phyloP scores from a whole-genome alignment of 2,329 filamentous ascomycete species.

The Harringtonia lauricola region DNA sequence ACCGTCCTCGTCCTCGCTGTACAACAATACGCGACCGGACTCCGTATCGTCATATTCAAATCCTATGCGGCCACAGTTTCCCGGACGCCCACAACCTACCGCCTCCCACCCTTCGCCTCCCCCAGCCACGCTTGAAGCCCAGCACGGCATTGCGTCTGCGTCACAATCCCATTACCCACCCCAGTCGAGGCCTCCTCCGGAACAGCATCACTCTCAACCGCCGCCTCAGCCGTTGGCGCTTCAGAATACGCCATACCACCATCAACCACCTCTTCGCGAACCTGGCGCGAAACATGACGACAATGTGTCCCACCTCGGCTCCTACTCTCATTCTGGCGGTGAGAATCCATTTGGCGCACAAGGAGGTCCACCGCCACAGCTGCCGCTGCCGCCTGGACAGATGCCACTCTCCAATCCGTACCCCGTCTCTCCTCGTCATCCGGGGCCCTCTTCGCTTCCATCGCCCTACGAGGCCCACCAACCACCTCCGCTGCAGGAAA shows the following conservation, averaged over 20 bases:
- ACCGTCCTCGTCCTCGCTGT: slow-evolving; percentile 17
- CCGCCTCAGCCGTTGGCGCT: slow-evolving; percentile 17
- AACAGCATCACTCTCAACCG: neutral
- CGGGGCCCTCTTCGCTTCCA: slow-evolving; percentile 27
- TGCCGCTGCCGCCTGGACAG: slow-evolving; percentile 30
- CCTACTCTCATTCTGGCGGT: neutral
- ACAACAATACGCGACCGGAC: slow-evolving; percentile 26
- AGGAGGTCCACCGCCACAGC: slow-evolving; percentile 15
- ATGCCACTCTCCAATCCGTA: slow-evolving; percentile 34
- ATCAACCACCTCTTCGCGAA: neutral
- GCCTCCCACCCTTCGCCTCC: slow-evolving; percentile 32
- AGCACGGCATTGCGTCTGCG: neutral
- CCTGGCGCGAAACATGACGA: neutral
- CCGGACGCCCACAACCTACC: slow-evolving; percentile 26
- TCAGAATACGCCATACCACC: slow-evolving; percentile 18
- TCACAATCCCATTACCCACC: slow-evolving; percentile 1
- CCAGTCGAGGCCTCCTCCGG: neutral
- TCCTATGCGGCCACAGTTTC: slow-evolving; percentile 18
- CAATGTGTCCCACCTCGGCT: neutral
- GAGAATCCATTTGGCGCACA: neutral
- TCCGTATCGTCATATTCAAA: slow-evolving; percentile 31
- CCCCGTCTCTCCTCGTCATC: slow-evolving; percentile 40
- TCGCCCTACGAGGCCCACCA: slow-evolving; percentile 35
- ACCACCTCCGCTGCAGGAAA: slow-evolving; percentile 30
- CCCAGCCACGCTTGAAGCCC: slow-evolving; percentile 24